phyloP scores from a whole-genome alignment of 2,329 filamentous ascomycete species.

The Diaporthe vexans region DNA sequence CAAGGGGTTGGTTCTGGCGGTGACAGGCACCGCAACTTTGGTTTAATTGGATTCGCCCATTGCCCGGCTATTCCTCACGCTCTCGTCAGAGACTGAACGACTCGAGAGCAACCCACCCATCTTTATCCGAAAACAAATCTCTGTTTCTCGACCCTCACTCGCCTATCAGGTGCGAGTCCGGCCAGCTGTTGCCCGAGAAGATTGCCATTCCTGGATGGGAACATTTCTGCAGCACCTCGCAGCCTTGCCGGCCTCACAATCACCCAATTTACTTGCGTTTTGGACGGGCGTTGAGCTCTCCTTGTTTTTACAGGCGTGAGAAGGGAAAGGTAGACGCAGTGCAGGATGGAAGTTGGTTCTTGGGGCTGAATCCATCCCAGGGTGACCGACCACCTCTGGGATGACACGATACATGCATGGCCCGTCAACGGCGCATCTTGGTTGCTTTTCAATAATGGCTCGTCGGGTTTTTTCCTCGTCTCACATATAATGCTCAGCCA shows the following conservation, averaged over 20 bases:
- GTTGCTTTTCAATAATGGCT: constrained; percentile 26
- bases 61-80: background rate
- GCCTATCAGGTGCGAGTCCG: background rate
- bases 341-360: background rate
- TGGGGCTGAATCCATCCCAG: background rate
- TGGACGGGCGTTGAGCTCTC: background rate
- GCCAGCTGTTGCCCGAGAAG: background rate
- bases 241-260: background rate
- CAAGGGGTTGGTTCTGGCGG: constrained; percentile 7
- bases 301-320: background rate
- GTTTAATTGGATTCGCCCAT: constrained; percentile 5
- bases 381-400: background rate
- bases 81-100: background rate
- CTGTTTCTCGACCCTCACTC: background rate
- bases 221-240: background rate
- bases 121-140: background rate
- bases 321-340: background rate
- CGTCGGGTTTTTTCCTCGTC: constrained; percentile 13
- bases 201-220: background rate
- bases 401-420: constrained; percentile 31
- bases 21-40: constrained; percentile 3
- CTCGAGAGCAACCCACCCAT: background rate
- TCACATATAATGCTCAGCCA: constrained; percentile 30
- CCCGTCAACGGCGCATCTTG: constrained; percentile 19
- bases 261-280: background rate